phyloP scores from a whole-genome alignment of 2,329 filamentous ascomycete species.

The Diplocarpon mali region DNA sequence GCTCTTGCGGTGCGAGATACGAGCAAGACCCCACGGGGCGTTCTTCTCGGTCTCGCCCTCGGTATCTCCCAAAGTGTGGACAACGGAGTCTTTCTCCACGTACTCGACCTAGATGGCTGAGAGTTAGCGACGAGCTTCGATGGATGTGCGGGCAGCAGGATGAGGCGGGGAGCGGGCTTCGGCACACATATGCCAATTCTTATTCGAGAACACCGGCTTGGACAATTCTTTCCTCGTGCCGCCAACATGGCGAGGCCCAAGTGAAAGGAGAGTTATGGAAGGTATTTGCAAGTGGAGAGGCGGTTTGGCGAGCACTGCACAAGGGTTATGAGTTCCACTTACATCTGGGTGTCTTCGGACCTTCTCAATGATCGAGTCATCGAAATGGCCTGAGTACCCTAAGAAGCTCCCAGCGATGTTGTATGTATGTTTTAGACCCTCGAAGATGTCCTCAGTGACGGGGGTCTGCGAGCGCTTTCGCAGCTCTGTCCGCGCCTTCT shows the following conservation, averaged over 20 bases:
- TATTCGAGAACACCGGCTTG: background rate
- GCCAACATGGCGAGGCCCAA: background rate
- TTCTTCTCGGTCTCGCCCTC: slow-evolving; percentile 68
- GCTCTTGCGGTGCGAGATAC: slow-evolving; percentile 86
- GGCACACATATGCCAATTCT: slow-evolving; percentile 18
- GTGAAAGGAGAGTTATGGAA: background rate
- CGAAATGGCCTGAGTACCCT: slow-evolving; percentile 94
- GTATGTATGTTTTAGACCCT: slow-evolving; percentile 91
- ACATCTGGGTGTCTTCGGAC: slow-evolving; percentile 95
- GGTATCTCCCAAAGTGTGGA: slow-evolving; percentile 61
- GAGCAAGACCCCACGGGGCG: slow-evolving; percentile 96
- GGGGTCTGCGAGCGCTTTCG: slow-evolving; percentile 76
- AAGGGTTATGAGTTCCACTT: slow-evolving; percentile 37
- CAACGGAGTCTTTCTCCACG: slow-evolving; percentile 88
- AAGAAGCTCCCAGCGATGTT: slow-evolving; percentile 76
- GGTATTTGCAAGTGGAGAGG: background rate
- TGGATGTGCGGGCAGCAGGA: background rate
- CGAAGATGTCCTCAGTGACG: slow-evolving; percentile 57
- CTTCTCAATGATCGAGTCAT: slow-evolving; percentile 84
- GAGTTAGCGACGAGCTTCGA: slow-evolving; percentile 14
- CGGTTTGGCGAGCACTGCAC: background rate
- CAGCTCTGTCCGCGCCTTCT: slow-evolving; percentile 70
- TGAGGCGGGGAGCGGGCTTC: background rate
- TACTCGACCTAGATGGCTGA: slow-evolving; percentile 65
- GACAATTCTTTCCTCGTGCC: background rate